phyloP scores from a whole-genome alignment of 2,329 filamentous ascomycete genomes.

The Aspergillus sp. region DNA sequence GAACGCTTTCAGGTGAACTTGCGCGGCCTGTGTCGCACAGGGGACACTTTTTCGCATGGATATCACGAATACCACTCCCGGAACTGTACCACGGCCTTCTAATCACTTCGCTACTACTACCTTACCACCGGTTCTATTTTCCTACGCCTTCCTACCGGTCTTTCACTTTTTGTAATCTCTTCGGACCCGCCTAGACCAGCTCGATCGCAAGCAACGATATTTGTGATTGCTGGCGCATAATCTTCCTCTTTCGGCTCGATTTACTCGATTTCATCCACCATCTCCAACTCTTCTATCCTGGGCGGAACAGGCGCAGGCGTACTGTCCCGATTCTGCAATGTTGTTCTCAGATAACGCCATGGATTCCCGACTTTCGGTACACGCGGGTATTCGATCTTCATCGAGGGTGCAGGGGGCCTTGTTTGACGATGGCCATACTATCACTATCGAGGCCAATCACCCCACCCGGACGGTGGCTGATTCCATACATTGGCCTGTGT shows the following conservation, averaged over 20 bases:
- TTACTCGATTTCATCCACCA: conserved; percentile 2
- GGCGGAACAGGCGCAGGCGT: conserved; percentile 24
- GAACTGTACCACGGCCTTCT: conserved; percentile 31
- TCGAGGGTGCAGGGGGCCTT: conserved; percentile 17
- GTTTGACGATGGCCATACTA: conserved; percentile 11
- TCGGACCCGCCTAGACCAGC: conserved; percentile 14
- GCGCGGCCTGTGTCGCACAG: conserved; percentile 27
- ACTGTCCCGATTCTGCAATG: conserved; percentile 23
- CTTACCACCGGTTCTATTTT: conserved; percentile 10
- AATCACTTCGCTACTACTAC: conserved; percentile 21
- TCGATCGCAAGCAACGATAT: conserved; percentile 21
- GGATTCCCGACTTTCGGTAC: conserved; percentile 14
- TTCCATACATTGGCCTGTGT: conserved; percentile 14
- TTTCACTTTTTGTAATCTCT: conserved; percentile 9
- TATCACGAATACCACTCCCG: conserved; percentile 39
- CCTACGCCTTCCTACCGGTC: not conserved
- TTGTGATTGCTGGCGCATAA: conserved; percentile 15
- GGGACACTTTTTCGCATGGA: conserved; percentile 33
- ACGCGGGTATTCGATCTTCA: conserved; percentile 18
- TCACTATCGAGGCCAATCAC: conserved; percentile 17
- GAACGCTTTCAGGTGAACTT: conserved; percentile 9
- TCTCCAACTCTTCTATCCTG: not conserved
- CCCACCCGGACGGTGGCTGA: conserved; percentile 16
- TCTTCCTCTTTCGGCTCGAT: conserved; percentile 2
- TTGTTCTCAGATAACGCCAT: conserved; percentile 23